Conservation (phyloP, 2,329 filamentous ascomycete species). For the Monosporascus sp. region DNA sequence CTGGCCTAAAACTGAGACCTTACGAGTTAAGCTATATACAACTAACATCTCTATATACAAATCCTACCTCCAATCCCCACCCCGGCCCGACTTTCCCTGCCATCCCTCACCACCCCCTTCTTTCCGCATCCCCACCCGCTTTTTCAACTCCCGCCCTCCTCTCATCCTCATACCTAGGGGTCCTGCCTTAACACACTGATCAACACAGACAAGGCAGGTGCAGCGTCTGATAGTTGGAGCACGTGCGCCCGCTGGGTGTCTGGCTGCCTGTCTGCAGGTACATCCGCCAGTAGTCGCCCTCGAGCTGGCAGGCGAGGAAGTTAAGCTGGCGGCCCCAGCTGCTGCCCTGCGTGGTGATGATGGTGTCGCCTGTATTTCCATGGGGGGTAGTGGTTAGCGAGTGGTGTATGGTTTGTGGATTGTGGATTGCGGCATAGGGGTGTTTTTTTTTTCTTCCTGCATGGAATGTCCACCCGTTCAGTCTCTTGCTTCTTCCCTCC, state of each 20-base stretch:
- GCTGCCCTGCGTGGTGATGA: conserved; percentile 21
- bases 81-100: background rate
- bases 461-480: too few relatives aligned
- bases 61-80: too few relatives aligned
- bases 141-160: too few relatives aligned
- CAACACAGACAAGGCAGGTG: conserved; percentile 48
- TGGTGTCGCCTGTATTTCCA: conserved; percentile 14
- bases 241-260: conserved; percentile 41
- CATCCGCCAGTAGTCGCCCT: conserved; percentile 42
- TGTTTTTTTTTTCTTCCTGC: too few relatives aligned
- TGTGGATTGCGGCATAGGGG: too few relatives aligned
- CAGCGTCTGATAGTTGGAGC: conserved; percentile 51
- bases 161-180: too few relatives aligned
- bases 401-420: background rate
- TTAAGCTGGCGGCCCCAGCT: conserved; percentile 37
- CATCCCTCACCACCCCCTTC: background rate
- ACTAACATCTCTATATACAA: too few relatives aligned
- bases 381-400: background rate
- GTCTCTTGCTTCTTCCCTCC: too few relatives aligned
- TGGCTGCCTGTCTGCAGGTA: conserved; percentile 50
- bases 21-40: too few relatives aligned
- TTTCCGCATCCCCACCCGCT: background rate
- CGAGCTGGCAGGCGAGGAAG: conserved; percentile 43
- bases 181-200: background rate
- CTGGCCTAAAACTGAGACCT: too few relatives aligned